Conservation (phyloP, 352 stramenopile genomes). For the Plasmopara viticola region DNA sequence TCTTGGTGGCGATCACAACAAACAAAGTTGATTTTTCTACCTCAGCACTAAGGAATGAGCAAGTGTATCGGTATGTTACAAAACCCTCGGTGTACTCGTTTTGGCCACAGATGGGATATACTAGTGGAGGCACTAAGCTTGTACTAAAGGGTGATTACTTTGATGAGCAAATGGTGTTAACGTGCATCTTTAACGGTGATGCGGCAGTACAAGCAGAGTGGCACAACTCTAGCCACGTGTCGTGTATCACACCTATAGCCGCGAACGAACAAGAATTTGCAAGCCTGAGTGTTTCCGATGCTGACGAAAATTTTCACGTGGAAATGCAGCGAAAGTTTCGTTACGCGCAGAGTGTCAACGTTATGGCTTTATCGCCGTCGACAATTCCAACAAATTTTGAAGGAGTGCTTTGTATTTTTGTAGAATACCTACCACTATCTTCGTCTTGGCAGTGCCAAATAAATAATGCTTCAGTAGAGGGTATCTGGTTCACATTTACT, state of each 20-base stretch:
- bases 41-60: slow-evolving; percentile 1
- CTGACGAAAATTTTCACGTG: slow-evolving; percentile 14
- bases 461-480: slow-evolving; percentile 3
- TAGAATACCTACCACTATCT: slow-evolving; percentile 15
- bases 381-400: slow-evolving; percentile 35
- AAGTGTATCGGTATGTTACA: slow-evolving; percentile 20
- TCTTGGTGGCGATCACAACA: slow-evolving; percentile 25
- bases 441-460: slow-evolving; percentile 25
- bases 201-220: slow-evolving; percentile 7
- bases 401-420: slow-evolving; percentile 25
- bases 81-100: slow-evolving; percentile 21
- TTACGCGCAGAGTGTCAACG: slow-evolving; percentile 22
- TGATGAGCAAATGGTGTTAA: slow-evolving; percentile 11
- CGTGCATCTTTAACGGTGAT: slow-evolving; percentile 29
- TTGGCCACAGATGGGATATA: slow-evolving; percentile 24
- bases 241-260: slow-evolving; percentile 20
- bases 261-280: slow-evolving; percentile 1
- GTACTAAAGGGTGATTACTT: slow-evolving; percentile 28
- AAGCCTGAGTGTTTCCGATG: slow-evolving; percentile 22
- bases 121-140: slow-evolving; percentile 31
- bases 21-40: slow-evolving; percentile 44
- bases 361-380: slow-evolving; percentile 10
- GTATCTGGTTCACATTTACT: slow-evolving; percentile 22
- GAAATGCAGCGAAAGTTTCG: slow-evolving; percentile 24
- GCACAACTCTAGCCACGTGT: slow-evolving; percentile 26